A percentile compares a stretch with the other conserved stretches of the same genome.
These are phyloP conservation scores for Saccharomycopsis synnaedendra DNA, from an alignment of 805 yeast genomes.

Conservation along the genomic window DNA sequence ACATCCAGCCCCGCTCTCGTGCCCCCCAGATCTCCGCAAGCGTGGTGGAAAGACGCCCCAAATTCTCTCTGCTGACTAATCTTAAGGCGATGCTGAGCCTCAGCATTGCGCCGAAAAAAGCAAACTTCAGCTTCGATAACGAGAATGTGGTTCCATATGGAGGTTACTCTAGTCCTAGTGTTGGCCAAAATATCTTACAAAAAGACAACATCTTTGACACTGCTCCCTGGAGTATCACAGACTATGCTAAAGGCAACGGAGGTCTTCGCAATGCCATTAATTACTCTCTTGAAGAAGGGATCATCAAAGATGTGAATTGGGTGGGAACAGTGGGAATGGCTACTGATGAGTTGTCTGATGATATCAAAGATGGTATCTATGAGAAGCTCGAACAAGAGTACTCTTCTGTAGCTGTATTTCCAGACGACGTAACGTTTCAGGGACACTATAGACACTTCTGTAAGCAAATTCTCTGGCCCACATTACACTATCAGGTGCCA, in stretches of 20 bases:
- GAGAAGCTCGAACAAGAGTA: conserved; percentile 34
- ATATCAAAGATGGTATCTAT: conserved; percentile 43
- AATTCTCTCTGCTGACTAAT: background rate
- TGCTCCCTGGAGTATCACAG: conserved; percentile 66
- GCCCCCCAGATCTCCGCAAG: background rate
- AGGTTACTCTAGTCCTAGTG: conserved; percentile 57
- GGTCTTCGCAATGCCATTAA: conserved; percentile 78
- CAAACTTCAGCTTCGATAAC: background rate
- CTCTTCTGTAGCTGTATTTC: conserved; percentile 53
- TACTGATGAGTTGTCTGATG: conserved; percentile 61
- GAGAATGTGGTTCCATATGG: conserved; percentile 51
- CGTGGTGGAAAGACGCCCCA: background rate
- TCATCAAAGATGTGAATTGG: conserved; percentile 43
- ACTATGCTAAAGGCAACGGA: conserved; percentile 71
- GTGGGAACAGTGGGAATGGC: conserved; percentile 92
- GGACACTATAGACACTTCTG: conserved; percentile 91
- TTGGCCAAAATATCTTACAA: conserved; percentile 32
- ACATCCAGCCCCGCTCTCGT: conserved; percentile 15
- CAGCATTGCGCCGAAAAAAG: background rate
- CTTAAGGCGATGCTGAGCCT: conserved; percentile 39
- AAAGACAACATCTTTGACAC: conserved; percentile 28
- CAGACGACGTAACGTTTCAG: conserved; percentile 69
- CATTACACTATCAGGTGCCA: conserved; percentile 86
- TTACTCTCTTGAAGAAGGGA: conserved; percentile 36
- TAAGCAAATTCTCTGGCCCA: conserved; percentile 94